Conservation (phyloP, 345 rosid species). For the Gossypium herbaceum region DNA sequence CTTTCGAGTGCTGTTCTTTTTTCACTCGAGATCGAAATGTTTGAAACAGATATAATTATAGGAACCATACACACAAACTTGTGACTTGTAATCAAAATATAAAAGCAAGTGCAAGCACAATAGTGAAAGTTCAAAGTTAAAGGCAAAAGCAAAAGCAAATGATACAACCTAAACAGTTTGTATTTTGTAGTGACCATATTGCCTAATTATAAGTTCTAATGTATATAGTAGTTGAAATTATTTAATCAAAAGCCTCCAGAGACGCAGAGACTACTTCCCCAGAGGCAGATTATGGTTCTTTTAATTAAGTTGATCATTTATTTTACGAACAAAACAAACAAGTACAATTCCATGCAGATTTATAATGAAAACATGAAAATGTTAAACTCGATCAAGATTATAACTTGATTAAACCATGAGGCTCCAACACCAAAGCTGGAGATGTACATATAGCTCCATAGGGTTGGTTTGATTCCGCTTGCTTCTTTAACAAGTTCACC, state of each 20-base stretch:
- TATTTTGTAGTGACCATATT: background rate
- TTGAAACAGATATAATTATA: background rate
- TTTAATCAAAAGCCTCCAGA: background rate
- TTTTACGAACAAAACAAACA: background rate
- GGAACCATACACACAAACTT: background rate
- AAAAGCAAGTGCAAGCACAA: background rate
- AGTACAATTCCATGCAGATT: background rate
- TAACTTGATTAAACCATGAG: constrained; percentile 28
- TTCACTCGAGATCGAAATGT: background rate
- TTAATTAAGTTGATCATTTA: background rate
- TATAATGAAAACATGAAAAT: background rate
- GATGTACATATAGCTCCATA: constrained; percentile 96
- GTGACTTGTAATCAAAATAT: background rate
- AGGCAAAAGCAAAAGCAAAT: background rate
- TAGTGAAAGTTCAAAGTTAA: background rate
- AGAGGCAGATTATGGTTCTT: background rate
- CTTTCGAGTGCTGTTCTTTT: background rate
- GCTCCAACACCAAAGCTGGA: constrained; percentile 86
- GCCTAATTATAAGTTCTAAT: background rate
- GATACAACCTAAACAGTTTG: background rate
- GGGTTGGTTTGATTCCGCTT: constrained; percentile 64
- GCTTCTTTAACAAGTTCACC: constrained; percentile 75
- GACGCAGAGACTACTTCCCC: no score
- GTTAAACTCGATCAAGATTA: background rate
- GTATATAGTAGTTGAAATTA: background rate